Evolutionary conservation across 495 filamentous ascomycete genomes (phyloP).

Genomic region (Podospora tetraspora): DNA sequence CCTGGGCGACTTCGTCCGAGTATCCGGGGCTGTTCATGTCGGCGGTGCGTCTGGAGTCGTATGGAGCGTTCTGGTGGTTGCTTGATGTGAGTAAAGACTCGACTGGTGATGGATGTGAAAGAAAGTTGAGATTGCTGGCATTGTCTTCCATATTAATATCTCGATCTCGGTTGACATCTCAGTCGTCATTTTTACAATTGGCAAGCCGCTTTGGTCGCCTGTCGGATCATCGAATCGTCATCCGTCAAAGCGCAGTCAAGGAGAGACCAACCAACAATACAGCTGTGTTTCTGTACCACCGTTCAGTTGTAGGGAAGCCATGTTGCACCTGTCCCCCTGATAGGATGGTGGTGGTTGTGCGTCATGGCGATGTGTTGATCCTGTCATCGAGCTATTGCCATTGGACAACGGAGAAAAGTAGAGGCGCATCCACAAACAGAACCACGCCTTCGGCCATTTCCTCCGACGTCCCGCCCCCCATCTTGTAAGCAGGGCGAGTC

Average conservation of each 20-base stretch:
- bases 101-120: not conserved
- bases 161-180: not conserved
- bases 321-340: too few species aligned
- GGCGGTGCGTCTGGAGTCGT: not conserved
- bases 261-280: not conserved
- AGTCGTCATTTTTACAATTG: not conserved
- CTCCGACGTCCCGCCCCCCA: not conserved
- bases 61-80: not conserved
- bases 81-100: not conserved
- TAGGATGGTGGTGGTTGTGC: not conserved
- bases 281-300: not conserved
- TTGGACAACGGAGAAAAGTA: not conserved
- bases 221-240: not conserved
- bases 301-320: too few species aligned
- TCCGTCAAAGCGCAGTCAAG: not conserved
- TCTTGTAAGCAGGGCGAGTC: not conserved
- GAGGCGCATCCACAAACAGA: not conserved
- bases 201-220: not conserved
- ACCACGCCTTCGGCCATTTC: not conserved
- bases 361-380: too few species aligned
- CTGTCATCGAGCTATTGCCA: not conserved
- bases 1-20: slow-evolving; percentile 25
- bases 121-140: not conserved
- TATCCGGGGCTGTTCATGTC: slow-evolving; percentile 21
- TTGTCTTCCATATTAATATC: not conserved